Evolutionary conservation across 140 eudicot species (phyloP).

Genomic region (Flaveria floridana): DNA sequence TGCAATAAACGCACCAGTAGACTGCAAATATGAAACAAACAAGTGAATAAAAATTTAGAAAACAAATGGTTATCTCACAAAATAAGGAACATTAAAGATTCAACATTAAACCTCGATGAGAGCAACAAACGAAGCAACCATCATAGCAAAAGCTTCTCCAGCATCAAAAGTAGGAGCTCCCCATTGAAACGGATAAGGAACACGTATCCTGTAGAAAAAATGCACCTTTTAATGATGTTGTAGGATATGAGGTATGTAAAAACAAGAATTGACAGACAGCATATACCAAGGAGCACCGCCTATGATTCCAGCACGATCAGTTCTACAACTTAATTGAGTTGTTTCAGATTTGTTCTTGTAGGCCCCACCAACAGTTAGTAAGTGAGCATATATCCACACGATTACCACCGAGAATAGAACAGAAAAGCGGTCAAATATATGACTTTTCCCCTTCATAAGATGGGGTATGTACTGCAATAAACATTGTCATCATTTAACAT

Average conservation of each 20-base stretch:
- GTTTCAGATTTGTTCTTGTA: slow-evolving; percentile 56
- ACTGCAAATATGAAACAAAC: slow-evolving; percentile 39
- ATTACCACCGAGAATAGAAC: slow-evolving; percentile 77
- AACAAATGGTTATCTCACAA: background rate
- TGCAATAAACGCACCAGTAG: slow-evolving; percentile 85
- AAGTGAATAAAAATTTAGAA: background rate
- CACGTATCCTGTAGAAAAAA: slow-evolving; percentile 65
- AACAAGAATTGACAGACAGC: background rate
- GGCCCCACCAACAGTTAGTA: slow-evolving; percentile 86
- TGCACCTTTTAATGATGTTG: background rate
- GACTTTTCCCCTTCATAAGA: slow-evolving; percentile 69
- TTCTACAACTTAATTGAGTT: slow-evolving; percentile 83
- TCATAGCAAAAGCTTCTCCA: slow-evolving; percentile 99
- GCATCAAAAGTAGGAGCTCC: slow-evolving; percentile 98
- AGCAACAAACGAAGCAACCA: slow-evolving; percentile 87
- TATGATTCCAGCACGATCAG: slow-evolving; percentile 96
- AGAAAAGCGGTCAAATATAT: slow-evolving; percentile 88
- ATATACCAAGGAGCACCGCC: slow-evolving; percentile 83
- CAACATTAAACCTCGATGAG: slow-evolving; percentile 72
- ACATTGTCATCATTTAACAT: background rate
- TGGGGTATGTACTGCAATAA: slow-evolving; percentile 77
- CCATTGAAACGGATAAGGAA: slow-evolving; percentile 99
- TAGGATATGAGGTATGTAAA: background rate
- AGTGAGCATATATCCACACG: slow-evolving; percentile 91
- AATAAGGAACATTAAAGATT: background rate